A percentile compares a stretch with the other conserved stretches of the same genome.
phyloP scores from a whole-genome alignment of 305 asterid species.

The Fraxinus platypoda region DNA sequence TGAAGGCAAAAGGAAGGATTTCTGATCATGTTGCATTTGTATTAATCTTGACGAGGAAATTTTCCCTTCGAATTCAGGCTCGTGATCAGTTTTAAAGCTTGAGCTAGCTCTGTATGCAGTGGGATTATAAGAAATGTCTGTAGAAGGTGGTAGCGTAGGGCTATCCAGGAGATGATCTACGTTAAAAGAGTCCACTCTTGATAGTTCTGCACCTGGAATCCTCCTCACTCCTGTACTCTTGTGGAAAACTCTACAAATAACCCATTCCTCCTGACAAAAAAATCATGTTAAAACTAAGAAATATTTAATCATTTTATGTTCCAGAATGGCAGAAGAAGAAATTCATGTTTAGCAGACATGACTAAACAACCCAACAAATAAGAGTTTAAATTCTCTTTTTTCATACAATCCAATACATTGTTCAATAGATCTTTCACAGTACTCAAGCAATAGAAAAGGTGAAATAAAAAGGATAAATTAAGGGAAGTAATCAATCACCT shows the following conservation, averaged over 20 bases:
- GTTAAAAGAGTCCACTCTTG: slow-evolving; percentile 45
- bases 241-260: slow-evolving; percentile 64
- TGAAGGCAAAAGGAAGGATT: slow-evolving; percentile 26
- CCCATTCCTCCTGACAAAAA: slow-evolving; percentile 66
- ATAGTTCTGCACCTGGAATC: slow-evolving; percentile 29
- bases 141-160: slow-evolving; percentile 50
- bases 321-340: neutral
- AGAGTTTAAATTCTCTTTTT: neutral
- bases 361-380: neutral
- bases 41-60: neutral
- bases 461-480: neutral
- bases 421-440: neutral
- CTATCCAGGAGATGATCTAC: slow-evolving; percentile 54
- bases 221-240: slow-evolving; percentile 45
- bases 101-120: slow-evolving; percentile 21
- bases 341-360: neutral
- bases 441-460: neutral
- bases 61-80: slow-evolving; percentile 23
- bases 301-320: neutral
- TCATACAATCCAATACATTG: neutral
- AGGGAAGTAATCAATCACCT: slow-evolving; percentile 38
- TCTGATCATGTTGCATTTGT: neutral
- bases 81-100: slow-evolving; percentile 21
- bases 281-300: neutral
- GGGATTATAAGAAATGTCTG: slow-evolving; percentile 33